Evolutionary conservation across 1,139 yeast species (phyloP).

Genomic region (Zygotorulaspora mrakii): DNA sequence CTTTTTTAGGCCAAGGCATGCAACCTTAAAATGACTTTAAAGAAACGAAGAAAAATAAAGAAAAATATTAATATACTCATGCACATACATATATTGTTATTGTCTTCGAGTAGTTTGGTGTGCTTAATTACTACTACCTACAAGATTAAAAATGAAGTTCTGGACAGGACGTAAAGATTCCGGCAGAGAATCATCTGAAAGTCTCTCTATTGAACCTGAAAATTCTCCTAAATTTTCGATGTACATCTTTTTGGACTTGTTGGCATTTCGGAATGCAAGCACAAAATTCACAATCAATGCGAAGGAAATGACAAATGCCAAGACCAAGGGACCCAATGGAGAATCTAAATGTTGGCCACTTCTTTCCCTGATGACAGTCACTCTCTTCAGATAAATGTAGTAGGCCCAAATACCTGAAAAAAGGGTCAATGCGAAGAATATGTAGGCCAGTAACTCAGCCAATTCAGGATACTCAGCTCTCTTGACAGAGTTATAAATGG

Average conservation of each 20-base stretch:
- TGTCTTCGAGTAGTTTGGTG: neutral
- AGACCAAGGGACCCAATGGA: conserved; percentile 78
- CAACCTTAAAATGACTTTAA: neutral
- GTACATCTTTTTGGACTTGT: conserved; percentile 18
- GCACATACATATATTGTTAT: neutral
- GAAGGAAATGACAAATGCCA: conserved; percentile 64
- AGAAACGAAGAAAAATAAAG: conserved; percentile 2
- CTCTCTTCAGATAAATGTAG: conserved; percentile 64
- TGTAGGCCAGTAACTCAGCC: conserved; percentile 66
- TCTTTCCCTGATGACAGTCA: conserved; percentile 71
- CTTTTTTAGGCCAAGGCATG: conserved; percentile 6
- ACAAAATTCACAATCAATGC: conserved; percentile 71
- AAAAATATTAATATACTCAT: neutral
- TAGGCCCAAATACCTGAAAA: conserved; percentile 91
- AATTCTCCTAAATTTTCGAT: conserved; percentile 5
- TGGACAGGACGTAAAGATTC: conserved; percentile 31
- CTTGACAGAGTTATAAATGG: conserved; percentile 74
- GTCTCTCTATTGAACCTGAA: neutral
- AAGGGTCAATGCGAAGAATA: conserved; percentile 74
- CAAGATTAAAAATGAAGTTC: conserved; percentile 32
- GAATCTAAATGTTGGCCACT: conserved; percentile 87
- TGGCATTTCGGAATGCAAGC: conserved; percentile 55
- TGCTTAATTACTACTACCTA: conserved; percentile 27
- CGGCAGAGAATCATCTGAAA: conserved; percentile 23
- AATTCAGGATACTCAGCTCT: conserved; percentile 54